phyloP scores from a whole-genome alignment of 2,329 filamentous ascomycete genomes.

The Diaporthe citriasiana region DNA sequence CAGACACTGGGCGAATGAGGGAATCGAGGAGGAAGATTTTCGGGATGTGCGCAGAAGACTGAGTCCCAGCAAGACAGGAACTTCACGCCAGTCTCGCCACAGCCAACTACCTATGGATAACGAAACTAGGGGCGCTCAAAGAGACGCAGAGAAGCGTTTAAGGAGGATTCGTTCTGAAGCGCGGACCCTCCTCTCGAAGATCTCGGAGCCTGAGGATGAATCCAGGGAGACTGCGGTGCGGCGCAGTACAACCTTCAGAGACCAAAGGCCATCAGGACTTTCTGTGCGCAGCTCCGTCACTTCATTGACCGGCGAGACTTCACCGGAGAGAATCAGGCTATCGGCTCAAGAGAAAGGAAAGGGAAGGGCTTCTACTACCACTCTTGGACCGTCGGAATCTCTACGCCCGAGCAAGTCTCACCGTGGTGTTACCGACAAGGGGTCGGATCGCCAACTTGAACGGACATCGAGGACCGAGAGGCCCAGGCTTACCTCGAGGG shows the following conservation, averaged over 20 bases:
- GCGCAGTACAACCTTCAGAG: not conserved
- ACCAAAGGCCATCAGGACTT: not conserved
- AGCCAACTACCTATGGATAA: not conserved
- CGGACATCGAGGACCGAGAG: not conserved
- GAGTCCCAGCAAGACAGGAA: not conserved
- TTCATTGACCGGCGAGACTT: not conserved
- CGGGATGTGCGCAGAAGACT: conserved; percentile 16
- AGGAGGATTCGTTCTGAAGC: conserved; percentile 29
- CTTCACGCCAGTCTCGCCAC: not conserved
- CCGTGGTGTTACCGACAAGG: not conserved
- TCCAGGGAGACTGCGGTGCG: not conserved
- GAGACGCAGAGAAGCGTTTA: conserved; percentile 1
- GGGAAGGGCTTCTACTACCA: not conserved
- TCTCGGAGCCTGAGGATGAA: conserved; percentile 5
- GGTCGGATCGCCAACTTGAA: not conserved
- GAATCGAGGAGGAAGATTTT: not conserved
- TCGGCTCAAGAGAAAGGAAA: conserved; percentile 24
- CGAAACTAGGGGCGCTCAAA: not conserved
- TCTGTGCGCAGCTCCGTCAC: not conserved
- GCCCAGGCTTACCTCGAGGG: not conserved
- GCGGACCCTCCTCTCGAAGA: not conserved
- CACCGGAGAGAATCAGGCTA: not conserved
- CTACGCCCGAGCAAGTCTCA: not conserved
- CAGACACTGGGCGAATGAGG: not conserved
- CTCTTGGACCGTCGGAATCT: not conserved